Base-by-base conservation (phyloP, 495 filamentous ascomycete species). In the Staphylotrichum longicolle region DNA sequence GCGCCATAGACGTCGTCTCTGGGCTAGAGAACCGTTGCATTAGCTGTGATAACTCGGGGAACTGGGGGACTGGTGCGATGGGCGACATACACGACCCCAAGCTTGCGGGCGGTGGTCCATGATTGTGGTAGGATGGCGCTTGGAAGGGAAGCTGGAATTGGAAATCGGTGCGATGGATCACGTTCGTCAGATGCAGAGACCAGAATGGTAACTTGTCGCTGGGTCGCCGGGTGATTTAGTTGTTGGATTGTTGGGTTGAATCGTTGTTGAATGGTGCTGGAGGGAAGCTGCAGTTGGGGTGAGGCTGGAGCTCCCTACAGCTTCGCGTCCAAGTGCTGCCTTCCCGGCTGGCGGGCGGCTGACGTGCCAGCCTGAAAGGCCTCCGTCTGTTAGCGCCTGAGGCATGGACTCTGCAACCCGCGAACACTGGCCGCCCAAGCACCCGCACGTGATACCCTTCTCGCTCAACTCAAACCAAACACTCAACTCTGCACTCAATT, bases 61-160 rank as follows among this genome's bases (percentile, higher is more conserved):
- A 14, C 27, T 51, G 20, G 27, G 10, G 51, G 11, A 54, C 35
- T 27, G 45, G 5, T 20, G 41, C 7, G 7, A 44, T 27, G 49
- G 57, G 11, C 61, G 20, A 69, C 71, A 66, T 91, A 97, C 94
- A 78, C 93, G 89, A 72, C 93, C 93, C 93, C 93, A 98, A 68
- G 87, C 87, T 86, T 96, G 90, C 61, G 93, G 93, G 72, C 91
- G 85, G 78, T 98, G 93, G 75, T 97, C 93, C 93, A 98, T 98
- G 55, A 50, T 32, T 58, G 60, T 42, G 62, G 40, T 30, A 11
- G 33, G 33, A 32, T 45, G 37, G 8, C 34, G 44, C 37, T 34
- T 58, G 39, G 40, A 34, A 59, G 63, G 50, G 41, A 39, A 59
- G 50, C 54, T 60, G 52, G 41, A 61, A 48, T 55, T 42, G 47